Base-by-base conservation (phyloP, 2,329 filamentous ascomycete genomes). In the Trichophyton mentagrophytes region DNA sequence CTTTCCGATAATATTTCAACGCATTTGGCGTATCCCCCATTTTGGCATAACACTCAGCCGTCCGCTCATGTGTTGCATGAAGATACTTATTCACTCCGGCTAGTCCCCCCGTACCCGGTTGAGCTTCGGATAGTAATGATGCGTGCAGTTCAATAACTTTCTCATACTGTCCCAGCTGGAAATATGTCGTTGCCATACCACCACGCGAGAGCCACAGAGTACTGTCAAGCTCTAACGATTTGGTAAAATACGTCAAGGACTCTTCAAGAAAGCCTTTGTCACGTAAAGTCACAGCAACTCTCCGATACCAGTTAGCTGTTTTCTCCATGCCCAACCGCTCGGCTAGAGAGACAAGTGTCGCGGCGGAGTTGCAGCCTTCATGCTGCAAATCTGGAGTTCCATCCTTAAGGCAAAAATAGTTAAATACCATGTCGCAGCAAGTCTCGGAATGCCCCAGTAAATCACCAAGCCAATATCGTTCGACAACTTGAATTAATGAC, bases 321-420 rank as follows among this genome's bases (percentile, higher is more conserved):
- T 66, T 58, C 33, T 65, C 64, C n/a, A 65, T 42, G 3, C 44
- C n/a, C 1, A 57, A 38, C 59, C 62, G 61, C 58, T 64, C 62
- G 15, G 65, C 64, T 30, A 51, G 40, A 6, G 56, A 38, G 17
- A 63, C 53, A 15, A 66, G 63, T 17, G 53, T 40, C 30, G 15
- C 56, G 3, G 55, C 55, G 11, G 42, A 47, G 17, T 42, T 27
- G 20, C 30, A 59, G 33, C 57, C n/a, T 47, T 47, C 44, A 42
- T 27, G 27, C 17, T 59, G 38, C 25, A n/a, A 11, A 49, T 22
- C 20, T 9, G 40, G 2, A 49, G 42, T 47, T n/a, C 57, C 9
- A 33, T 44, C 20, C 42, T 44, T 38, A 3, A 59, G 57, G 27
- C 40, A 27, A 49, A 59, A 27, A 49, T 47, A 59, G 44, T 15